phyloP scores from a whole-genome alignment of 2,329 filamentous ascomycete species.

The Ramichloridium luteum region DNA sequence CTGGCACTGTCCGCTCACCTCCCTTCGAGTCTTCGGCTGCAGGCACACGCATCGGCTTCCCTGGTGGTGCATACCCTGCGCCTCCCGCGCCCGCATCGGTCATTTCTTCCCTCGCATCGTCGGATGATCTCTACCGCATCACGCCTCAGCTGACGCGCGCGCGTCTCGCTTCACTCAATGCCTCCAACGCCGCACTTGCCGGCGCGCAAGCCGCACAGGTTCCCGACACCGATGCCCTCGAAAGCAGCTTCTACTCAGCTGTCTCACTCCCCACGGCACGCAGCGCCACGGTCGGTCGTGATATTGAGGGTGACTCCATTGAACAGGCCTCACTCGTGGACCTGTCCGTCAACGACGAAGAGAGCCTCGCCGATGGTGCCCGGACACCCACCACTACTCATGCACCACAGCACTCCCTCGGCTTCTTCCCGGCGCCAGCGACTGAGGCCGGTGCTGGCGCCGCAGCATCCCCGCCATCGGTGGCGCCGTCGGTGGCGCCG shows the following conservation, averaged over 20 bases:
- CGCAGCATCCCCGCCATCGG: conserved; percentile 11
- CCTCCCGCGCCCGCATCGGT: too few species aligned
- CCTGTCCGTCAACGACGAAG: too few species aligned
- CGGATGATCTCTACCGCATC: conserved; percentile 22
- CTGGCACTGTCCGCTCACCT: too few species aligned
- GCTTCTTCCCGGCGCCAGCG: conserved; percentile 12
- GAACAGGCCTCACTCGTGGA: too few species aligned
- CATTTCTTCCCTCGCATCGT: too few species aligned
- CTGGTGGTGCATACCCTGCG: too few species aligned
- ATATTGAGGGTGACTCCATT: too few species aligned
- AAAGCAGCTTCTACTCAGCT: conserved; percentile 23
- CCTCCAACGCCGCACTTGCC: too few species aligned
- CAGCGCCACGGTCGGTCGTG: conserved; percentile 7
- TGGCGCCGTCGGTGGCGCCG: conserved; percentile 12
- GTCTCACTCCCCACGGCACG: conserved; percentile 12
- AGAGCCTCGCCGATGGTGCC: conserved; percentile 7
- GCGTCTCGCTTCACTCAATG: conserved; percentile 17
- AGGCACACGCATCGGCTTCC: too few species aligned
- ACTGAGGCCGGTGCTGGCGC: conserved; percentile 19
- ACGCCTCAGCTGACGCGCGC: conserved; percentile 24
- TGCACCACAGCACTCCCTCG: conserved; percentile 16
- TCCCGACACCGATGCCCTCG: too few species aligned
- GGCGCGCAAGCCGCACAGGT: too few species aligned
- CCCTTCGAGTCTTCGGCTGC: too few species aligned
- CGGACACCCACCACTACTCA: conserved; percentile 14